Conservation (phyloP, 2,329 filamentous ascomycete genomes). For the Fusarium nelsonii region DNA sequence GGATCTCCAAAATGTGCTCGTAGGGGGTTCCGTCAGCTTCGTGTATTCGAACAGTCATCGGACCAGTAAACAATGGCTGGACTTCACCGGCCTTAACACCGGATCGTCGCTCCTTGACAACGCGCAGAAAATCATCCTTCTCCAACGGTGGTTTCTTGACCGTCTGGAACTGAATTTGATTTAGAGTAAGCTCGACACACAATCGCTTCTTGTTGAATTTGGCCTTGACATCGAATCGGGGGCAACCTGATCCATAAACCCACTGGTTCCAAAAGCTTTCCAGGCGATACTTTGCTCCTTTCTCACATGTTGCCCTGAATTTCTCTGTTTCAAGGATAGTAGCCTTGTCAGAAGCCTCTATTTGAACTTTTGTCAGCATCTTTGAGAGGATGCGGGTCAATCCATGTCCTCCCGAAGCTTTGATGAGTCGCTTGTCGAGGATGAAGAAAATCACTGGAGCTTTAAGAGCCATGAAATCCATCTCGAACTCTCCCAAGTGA, state of each 20-base stretch:
- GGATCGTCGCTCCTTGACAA: slow-evolving; percentile 82
- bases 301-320: slow-evolving; percentile 88
- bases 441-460: slow-evolving; percentile 93
- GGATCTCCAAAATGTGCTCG: slow-evolving; percentile 96
- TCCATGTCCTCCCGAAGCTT: slow-evolving; percentile 83
- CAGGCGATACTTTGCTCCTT: slow-evolving; percentile 85
- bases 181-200: slow-evolving; percentile 90
- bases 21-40: slow-evolving; percentile 98
- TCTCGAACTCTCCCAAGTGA: slow-evolving; percentile 84
- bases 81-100: slow-evolving; percentile 76
- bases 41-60: slow-evolving; percentile 97
- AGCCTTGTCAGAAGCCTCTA: slow-evolving; percentile 69
- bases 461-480: slow-evolving; percentile 91
- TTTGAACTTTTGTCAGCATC: slow-evolving; percentile 87
- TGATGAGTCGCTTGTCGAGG: slow-evolving; percentile 89
- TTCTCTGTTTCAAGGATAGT: slow-evolving; percentile 79
- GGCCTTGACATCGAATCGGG: slow-evolving; percentile 86
- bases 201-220: slow-evolving; percentile 98
- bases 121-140: slow-evolving; percentile 82
- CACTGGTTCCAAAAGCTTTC: slow-evolving; percentile 95
- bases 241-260: slow-evolving; percentile 89
- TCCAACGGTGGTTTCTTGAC: slow-evolving; percentile 65
- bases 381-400: slow-evolving; percentile 87
- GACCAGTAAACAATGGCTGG: slow-evolving; percentile 88
- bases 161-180: slow-evolving; percentile 74